Base-by-base conservation (phyloP, 306 rosid genomes). In the Pyrus betulifolia region DNA sequence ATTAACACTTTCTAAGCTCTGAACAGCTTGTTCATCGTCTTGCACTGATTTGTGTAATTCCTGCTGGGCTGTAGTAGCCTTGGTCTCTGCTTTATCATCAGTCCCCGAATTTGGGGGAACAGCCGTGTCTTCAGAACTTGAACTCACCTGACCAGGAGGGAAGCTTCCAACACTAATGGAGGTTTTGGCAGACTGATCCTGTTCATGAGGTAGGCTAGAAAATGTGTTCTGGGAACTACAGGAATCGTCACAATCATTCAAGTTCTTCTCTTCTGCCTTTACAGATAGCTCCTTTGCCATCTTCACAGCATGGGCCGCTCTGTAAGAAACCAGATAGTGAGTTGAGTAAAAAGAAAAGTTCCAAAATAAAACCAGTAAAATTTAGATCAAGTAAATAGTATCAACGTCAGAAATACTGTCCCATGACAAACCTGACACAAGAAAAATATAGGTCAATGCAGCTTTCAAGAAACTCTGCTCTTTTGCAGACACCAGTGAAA, bases 261-360 rank as follows among this genome's bases (percentile, higher is more conserved):
- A 75, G 74, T 60, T 86, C 86, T 91, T 93, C 81, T 91, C 98
- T 78, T 91, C 99, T 6, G 88, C 80, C 86, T 85, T 88, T 8
- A 92, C 81, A 55, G 99, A 92, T 62, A 93, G 92, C 79, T 96
- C 98, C 85, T 91, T 96, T 46, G 97, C 96, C 92, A 88, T 91
- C 87, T 87, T 96, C 82, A 93, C 91, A 67, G 99, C 97, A 84
- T 86, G 88, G 60, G 96, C 97, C 71, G 99, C 98, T 92, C 99
- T 96, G 88, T 67, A 82, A 79, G 80, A 75, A 54, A 81, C 74
- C 70, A 81, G 80, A 61, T 68, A 66, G 63, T 60, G 62, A 59
- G 82, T 54, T 82, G 18, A 72, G 70, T 22, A 72, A 63, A 69
- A 52, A n/a, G 70, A 33, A 15, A 58, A 28, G 28, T 28, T 62